Evolutionary conservation across 1,284 basidiomycete genomes (phyloP), one percentile per base, ranked within the genome.

Genomic region (Heterobasidion irregulare): DNA sequence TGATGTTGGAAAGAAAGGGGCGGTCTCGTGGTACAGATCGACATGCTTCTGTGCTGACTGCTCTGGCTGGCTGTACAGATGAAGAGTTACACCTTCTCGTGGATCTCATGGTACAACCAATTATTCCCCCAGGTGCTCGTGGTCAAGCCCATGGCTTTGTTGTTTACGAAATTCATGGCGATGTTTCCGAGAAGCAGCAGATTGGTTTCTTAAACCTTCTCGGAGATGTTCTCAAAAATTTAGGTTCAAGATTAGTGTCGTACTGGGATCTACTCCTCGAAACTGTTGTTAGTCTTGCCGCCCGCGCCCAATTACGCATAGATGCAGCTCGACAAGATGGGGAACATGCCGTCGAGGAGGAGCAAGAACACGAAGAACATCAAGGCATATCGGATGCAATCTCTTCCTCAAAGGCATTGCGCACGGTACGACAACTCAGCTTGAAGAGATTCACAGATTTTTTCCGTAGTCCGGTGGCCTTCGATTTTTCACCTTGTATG

Each of bases 381-480:
- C 66, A 62, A 0, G 67, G 64, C 16, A 62, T 67, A 26, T 26
- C 26, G 16, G 65, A 68, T 18, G 57, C 66, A 54, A 47, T 56
- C 26, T 61, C 63, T 8, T 63, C 71, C 5, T 65, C 72, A 9
- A 82, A 78, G 56, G 70, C 77, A 0, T 63, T 80, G 18, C 79
- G 89, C 45, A 75, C 78, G 13, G 78, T 96, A 41, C 82, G 95
- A 8, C 92, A 93, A 58, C 75, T 89, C 0, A 94, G 92, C 6
- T 70, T 98, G 56, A 93, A 92, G 68, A 85, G 95, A 12, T 72
- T 98, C 43, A 83, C 86, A 1, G 92, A 96, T 64, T 96, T 98
- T 74, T 94, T 96, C 78, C 80, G 83, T 33, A 76, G 75, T 44
- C 80, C 85, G 0, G 73, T 83, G 44, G 65, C 73, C 0, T 98